Base-by-base conservation (phyloP, 2,329 filamentous ascomycete genomes). In the Fusarium torreyae region DNA sequence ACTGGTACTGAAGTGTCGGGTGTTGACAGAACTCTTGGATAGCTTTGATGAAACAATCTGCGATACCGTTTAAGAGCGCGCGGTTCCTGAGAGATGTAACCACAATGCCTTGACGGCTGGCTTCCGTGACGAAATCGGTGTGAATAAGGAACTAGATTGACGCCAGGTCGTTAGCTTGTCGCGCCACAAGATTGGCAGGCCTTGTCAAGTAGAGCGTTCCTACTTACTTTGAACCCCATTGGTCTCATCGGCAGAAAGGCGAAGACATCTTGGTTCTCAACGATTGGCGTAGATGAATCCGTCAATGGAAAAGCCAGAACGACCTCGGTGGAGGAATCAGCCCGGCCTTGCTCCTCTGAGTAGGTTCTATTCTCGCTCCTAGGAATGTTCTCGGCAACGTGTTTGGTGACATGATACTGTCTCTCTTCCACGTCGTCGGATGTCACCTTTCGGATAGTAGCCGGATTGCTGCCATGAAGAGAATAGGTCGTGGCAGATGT, bases 61-160 rank as follows among this genome's bases (percentile, higher is more conserved):
- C 78, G 13, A 86, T 76, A 5, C 73, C 74, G 6, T 72, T 51
- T 1, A 79, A 60, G 0, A 86, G 76, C 0, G 33, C 63, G 4
- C 51, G 18, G 55, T 87, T 87, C 17, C 83, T 68, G 2, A 33
- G 48, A 0, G 83, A 84, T 4, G 73, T 74, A 0, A 64, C 63
- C 1, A 80, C 71, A 6, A 86, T 76, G 46, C 82, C 81, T 63
- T 86, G 75, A 1, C 85, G 76, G 63, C 75, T 84, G 5, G 82
- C 83, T 17, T 80, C 70, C 0, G 81, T 85, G 39, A 83, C 82
- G 56, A 86, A 87, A 63, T 87, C 84, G 8, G 82, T 77, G 10
- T 87, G 84, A 13, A 87, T 82, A 2, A 86, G 69, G 43, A 87
- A 86, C 75, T 82, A 10, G 15, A 15, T 8, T 3, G 17, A 5